Evolutionary conservation across 257 asterid genomes (phyloP), one percentile per base, ranked within the genome.

Genomic region (Scutellaria baicalensis): DNA sequence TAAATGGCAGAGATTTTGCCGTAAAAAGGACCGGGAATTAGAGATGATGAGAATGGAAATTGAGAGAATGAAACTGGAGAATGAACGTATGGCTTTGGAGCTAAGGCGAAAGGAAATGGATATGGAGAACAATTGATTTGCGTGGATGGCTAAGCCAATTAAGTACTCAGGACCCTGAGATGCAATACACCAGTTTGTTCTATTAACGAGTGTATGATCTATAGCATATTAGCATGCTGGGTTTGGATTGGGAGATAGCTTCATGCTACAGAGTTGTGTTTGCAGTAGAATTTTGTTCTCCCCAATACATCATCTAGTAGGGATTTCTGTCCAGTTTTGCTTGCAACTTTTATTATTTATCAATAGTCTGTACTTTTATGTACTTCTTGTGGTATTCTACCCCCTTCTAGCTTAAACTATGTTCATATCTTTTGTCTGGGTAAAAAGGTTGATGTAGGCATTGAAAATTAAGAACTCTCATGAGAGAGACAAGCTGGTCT

Each of bases 11-110:
- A 80, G 80, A 49, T 81, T 82, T 61, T 76, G 90, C 57, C 54
- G 69, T 60, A 82, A 85, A 56, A 82, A 82, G 80, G 90, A 84
- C 40, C 27, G 75, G 13, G 87, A 84, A 60, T 20, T 84, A 36
- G 90, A 85, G 66, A 50, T 59, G 55, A 50, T 49, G 77, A 78
- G 60, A 75, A 76, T 76, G 79, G 87, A 84, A 11, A 75, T 82
- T 1, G 87, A 84, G 82, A 68, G 73, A 59, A 85, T 80, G 90
- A 85, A 75, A 64, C 85, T 82, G 11, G 87, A 82, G 70, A 85
- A 85, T 3, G 81, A 82, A 38, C 81, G 85, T 31, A 78, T 85
- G 82, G 83, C 80, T 43, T 66, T 82, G 75, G 90, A 82, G 59
- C 68, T 85, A 7, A 80, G 71, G 72, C 85, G 59, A 38, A 85